Evolutionary conservation across 192 early-diverging fungal species (phyloP).

Genomic region (Diversispora epigaea): DNA sequence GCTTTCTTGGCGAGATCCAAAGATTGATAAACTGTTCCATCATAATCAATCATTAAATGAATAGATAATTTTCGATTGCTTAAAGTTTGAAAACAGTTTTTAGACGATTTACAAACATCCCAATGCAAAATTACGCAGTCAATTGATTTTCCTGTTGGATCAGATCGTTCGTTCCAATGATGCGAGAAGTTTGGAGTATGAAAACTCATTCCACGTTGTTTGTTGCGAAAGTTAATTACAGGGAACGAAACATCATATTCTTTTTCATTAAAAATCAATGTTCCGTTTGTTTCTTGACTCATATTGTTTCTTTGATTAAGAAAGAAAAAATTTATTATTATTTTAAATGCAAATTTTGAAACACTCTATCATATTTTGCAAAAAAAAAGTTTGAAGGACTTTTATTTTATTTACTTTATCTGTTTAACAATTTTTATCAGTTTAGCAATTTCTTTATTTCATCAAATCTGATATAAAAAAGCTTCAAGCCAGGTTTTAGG

Average conservation of each 20-base stretch:
- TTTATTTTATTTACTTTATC: no score
- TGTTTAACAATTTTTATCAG: no score
- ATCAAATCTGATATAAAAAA: no score
- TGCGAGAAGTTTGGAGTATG: background rate
- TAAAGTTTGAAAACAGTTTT: background rate
- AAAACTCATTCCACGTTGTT: constrained; percentile 11
- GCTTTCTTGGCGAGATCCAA: background rate
- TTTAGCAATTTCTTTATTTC: no score
- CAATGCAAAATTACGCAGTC: background rate
- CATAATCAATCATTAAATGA: constrained; percentile 1
- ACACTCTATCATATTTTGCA: no score
- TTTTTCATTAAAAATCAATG: background rate
- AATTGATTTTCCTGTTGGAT: background rate
- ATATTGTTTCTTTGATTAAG: no score
- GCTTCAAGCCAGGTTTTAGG: no score
- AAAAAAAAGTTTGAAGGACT: no score
- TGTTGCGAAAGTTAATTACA: background rate
- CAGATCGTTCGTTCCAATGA: background rate
- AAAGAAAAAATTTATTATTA: no score
- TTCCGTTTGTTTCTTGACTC: no score
- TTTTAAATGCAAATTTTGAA: no score
- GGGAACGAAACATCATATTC: background rate
- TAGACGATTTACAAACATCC: background rate
- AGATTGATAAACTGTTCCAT: constrained; percentile 6
- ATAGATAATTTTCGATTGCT: background rate